Evolutionary conservation across 2,329 filamentous ascomycete genomes (phyloP).

Genomic region (Chaetomiaceae sp.): DNA sequence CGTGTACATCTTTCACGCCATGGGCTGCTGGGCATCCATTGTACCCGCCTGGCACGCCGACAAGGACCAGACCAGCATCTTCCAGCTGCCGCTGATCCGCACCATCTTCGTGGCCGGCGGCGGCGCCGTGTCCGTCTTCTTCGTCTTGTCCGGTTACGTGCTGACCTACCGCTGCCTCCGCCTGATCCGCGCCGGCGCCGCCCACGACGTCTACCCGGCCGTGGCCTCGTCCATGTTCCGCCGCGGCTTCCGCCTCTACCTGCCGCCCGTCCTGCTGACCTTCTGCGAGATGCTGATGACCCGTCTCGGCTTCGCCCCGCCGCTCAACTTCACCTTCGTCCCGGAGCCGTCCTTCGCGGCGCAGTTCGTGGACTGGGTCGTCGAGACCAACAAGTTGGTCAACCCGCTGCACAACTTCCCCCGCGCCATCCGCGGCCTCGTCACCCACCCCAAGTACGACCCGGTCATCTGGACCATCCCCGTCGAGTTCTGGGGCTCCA

Average conservation of each 20-base stretch:
- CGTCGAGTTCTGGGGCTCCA: slow-evolving; percentile 5
- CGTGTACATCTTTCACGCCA: slow-evolving; percentile 12
- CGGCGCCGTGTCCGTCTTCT: slow-evolving; percentile 6
- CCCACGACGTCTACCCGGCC: neutral
- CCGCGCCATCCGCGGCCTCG: neutral
- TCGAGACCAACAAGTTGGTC: slow-evolving; percentile 1
- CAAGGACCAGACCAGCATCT: neutral
- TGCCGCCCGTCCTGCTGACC: neutral
- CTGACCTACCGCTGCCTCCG: neutral
- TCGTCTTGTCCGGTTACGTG: slow-evolving; percentile 8
- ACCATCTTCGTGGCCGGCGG: slow-evolving; percentile 5
- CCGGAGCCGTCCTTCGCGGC: neutral
- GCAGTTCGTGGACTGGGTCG: slow-evolving; percentile 3
- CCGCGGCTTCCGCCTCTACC: slow-evolving; percentile 4
- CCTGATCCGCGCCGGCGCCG: neutral
- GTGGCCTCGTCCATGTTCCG: slow-evolving; percentile 2
- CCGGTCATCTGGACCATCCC: slow-evolving; percentile 8
- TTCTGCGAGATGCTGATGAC: slow-evolving; percentile 5
- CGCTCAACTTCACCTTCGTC: neutral
- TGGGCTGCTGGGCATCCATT: slow-evolving; percentile 2
- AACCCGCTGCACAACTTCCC: slow-evolving; percentile 4
- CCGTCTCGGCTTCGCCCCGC: slow-evolving; percentile 1
- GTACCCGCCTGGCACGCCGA: slow-evolving; percentile 6
- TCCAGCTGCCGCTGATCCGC: slow-evolving; percentile 3
- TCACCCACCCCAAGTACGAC: slow-evolving; percentile 6